Conservation (phyloP, 108 stramenopile genomes). For the Cyclostephanos tholiformis region DNA sequence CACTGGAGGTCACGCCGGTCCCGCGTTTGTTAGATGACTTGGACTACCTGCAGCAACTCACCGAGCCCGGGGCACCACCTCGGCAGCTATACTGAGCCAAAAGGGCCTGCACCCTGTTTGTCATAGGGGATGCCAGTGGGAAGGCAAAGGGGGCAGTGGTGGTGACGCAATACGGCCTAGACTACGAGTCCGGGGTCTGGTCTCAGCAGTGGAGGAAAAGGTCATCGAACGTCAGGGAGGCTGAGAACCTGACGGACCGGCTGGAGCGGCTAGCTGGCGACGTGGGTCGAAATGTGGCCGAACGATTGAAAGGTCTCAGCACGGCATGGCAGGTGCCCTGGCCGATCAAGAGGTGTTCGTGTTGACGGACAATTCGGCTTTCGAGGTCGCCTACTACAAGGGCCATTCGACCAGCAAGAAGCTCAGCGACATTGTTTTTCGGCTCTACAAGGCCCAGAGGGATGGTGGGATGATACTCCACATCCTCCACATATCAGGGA, state of each 20-base stretch:
- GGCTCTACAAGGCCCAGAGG: constrained; percentile 5
- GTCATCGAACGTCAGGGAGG: constrained; percentile 42
- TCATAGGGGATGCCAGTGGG: constrained; percentile 48
- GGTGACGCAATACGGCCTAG: neutral
- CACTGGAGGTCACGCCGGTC: constrained; percentile 27
- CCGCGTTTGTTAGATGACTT: constrained; percentile 30
- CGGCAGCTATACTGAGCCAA: neutral
- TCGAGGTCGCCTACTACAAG: constrained; percentile 46
- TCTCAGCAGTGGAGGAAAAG: neutral
- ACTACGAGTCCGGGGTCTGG: constrained; percentile 21
- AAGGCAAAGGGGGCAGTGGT: constrained; percentile 29
- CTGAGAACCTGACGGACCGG: constrained; percentile 22
- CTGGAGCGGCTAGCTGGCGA: constrained; percentile 18
- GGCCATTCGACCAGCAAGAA: constrained; percentile 38
- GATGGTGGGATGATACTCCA: neutral
- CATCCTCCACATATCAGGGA: constrained; percentile 22
- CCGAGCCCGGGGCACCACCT: neutral
- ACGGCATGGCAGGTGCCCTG: neutral
- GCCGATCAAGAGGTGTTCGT: constrained; percentile 38
- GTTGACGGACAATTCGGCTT: constrained; percentile 49
- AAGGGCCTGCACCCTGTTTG: neutral
- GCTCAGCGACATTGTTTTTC: constrained; percentile 36
- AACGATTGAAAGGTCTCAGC: neutral
- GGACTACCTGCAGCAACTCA: constrained; percentile 8
- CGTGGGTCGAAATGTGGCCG: neutral